phyloP scores from a whole-genome alignment of 768 basidiomycete species.

The Pleurotus salmoneostramineus region DNA sequence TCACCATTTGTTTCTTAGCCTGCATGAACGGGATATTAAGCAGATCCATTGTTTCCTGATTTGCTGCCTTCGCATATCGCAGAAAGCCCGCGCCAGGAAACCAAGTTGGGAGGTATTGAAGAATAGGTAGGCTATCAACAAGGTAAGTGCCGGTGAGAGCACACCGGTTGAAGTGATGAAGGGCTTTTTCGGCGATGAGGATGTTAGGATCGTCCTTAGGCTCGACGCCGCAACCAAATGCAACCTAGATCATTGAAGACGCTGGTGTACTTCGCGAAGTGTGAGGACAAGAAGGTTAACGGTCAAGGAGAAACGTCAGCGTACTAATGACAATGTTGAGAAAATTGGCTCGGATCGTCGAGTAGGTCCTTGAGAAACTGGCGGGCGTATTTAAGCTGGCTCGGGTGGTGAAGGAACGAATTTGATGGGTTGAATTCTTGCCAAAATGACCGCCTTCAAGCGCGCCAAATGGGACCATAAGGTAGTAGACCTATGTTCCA shows the following conservation, averaged over 20 bases:
- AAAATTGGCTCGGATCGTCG: background rate
- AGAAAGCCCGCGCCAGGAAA: background rate
- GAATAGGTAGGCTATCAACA: background rate
- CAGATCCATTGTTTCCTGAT: no score
- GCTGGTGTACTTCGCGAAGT: background rate
- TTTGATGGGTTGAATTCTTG: slow-evolving; percentile 34
- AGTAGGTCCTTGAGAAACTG: background rate
- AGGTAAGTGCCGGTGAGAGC: background rate
- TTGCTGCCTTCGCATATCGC: background rate
- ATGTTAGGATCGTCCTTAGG: background rate
- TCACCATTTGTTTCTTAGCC: no score
- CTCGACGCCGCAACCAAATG: background rate
- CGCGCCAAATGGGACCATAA: slow-evolving; percentile 37
- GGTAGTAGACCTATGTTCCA: slow-evolving; percentile 34
- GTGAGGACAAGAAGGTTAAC: no score
- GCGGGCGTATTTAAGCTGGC: slow-evolving; percentile 9
- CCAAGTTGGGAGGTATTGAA: background rate
- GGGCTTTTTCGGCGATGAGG: background rate
- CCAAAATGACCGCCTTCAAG: slow-evolving; percentile 34
- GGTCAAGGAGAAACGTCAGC: background rate
- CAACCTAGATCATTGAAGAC: background rate
- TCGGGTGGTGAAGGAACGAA: slow-evolving; percentile 22
- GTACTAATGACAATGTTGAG: background rate
- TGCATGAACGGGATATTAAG: no score
- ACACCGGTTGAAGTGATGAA: no score